Base-by-base conservation (phyloP, 139 green algal genomes). In the Edaphochlamys debaryana region DNA sequence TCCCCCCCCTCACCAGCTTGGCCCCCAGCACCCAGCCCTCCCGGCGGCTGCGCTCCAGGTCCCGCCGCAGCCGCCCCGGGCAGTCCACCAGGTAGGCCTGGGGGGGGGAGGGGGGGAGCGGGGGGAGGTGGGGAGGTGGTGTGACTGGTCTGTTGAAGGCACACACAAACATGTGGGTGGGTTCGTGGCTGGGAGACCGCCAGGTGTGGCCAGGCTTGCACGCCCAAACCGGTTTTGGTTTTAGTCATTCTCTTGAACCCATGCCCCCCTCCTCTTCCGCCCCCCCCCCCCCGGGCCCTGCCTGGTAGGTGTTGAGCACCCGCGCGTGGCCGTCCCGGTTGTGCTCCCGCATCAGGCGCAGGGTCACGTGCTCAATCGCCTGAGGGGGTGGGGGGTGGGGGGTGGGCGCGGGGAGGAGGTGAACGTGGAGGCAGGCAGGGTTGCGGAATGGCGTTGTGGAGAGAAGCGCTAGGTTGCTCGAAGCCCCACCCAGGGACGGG, bases 281-380 rank as follows among this genome's bases (percentile, higher is more conserved):
- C 60, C 60, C 1, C 30, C 29, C 60, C 20, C 30, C 19, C 67
- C 7, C 42, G 48, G 29, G 5, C 20, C 62, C 22, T 38, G 82
- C 92, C 86, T 97, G 94, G 86, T 96, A 97, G 1, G 95, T 98
- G 89, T 96, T 97, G 82, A 91, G 94, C 29, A 98, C 85, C 15
- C 75, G 75, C n/a, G 92, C 82, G 20, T 90, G 87, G 0, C 62
- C 64, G 20, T 40, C 81, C 36, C 70, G 75, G 86, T 98, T 98
- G 92, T 94, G 92, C 45, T 84, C 48, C 25, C 86, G 85, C 91
- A 95, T 93, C 73, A 98, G 80, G 82, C 93, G 82, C 15, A 92
- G 85, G 13, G 90, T 87, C n/a, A 95, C 90, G 81, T 95, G 89
- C 85, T 98, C 93, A 38, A 99, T 98, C 17, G 95, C 95, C 88